A percentile compares a stretch with the other conserved stretches of the same genome.
Conservation (phyloP, 257 asterid genomes). For the Henckelia pumila region DNA sequence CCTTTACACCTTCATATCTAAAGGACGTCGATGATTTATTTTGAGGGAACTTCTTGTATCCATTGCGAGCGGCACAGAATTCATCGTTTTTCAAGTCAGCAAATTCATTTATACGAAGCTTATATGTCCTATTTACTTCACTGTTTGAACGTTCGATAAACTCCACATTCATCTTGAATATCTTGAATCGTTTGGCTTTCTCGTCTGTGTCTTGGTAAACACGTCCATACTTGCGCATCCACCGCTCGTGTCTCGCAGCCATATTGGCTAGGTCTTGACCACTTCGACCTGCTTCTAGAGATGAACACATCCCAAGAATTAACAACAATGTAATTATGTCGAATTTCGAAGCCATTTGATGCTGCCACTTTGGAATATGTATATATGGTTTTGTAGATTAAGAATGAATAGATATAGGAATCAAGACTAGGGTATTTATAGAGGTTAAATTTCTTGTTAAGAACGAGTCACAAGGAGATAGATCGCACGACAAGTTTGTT, state of each 20-base stretch:
- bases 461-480: background rate
- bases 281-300: constrained; percentile 11
- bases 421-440: background rate
- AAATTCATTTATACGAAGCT: constrained; percentile 26
- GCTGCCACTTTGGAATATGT: background rate
- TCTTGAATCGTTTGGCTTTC: constrained; percentile 24
- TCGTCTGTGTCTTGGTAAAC: constrained; percentile 19
- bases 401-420: background rate
- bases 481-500: background rate
- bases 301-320: constrained; percentile 6
- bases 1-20: constrained; percentile 20
- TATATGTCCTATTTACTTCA: background rate
- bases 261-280: constrained; percentile 9
- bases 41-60: constrained; percentile 11
- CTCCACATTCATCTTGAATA: constrained; percentile 27
- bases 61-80: constrained; percentile 12
- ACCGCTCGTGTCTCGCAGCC: constrained; percentile 24
- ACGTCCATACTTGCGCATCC: constrained; percentile 28
- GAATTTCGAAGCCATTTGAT: background rate
- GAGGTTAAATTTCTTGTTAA: background rate
- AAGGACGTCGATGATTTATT: constrained; percentile 4
- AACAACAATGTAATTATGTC: background rate
- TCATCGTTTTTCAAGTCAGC: constrained; percentile 23
- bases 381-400: background rate
- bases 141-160: constrained; percentile 19